Evolutionary conservation across 495 filamentous ascomycete species (phyloP).

Genomic region (Aspergillus conjunctus): DNA sequence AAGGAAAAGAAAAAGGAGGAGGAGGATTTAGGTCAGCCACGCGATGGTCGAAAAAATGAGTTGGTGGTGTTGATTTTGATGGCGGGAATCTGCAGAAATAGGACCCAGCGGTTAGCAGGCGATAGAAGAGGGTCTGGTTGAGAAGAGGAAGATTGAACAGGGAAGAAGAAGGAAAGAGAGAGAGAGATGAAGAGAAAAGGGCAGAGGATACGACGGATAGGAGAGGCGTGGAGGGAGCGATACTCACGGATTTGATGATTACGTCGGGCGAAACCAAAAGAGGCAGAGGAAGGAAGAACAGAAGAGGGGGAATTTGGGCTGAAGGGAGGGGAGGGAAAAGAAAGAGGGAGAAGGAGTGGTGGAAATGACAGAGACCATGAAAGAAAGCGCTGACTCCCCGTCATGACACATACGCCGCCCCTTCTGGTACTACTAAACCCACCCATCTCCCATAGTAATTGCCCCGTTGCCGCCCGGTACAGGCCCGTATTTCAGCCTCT

Average conservation of each 20-base stretch:
- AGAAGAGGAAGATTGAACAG: constrained; percentile 4
- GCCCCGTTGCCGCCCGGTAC: too few relatives aligned
- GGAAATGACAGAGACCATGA: constrained; percentile 9
- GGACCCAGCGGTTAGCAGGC: constrained; percentile 17
- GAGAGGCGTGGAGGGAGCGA: constrained; percentile 25
- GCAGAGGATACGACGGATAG: constrained; percentile 13
- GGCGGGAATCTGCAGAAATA: constrained; percentile 23
- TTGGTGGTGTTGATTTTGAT: constrained; percentile 21
- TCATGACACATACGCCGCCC: neutral
- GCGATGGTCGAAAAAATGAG: constrained; percentile 25
- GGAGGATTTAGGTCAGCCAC: constrained; percentile 14
- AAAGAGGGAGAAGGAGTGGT: constrained; percentile 18
- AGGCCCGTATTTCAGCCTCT: too few relatives aligned
- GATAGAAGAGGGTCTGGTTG: neutral
- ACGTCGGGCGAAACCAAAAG: constrained; percentile 22
- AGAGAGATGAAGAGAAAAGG: constrained; percentile 15
- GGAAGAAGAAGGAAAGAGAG: constrained; percentile 16
- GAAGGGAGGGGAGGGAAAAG: constrained; percentile 22
- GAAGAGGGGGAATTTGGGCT: constrained; percentile 25
- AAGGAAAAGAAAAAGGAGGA: constrained; percentile 15
- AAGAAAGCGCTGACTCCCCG: neutral
- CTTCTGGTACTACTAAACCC: neutral
- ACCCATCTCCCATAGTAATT: too few relatives aligned
- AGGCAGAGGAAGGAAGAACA: constrained; percentile 18
- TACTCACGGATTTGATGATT: constrained; percentile 23